Conservation (phyloP, 148 eudicot genomes). For the Cornus suecica region DNA sequence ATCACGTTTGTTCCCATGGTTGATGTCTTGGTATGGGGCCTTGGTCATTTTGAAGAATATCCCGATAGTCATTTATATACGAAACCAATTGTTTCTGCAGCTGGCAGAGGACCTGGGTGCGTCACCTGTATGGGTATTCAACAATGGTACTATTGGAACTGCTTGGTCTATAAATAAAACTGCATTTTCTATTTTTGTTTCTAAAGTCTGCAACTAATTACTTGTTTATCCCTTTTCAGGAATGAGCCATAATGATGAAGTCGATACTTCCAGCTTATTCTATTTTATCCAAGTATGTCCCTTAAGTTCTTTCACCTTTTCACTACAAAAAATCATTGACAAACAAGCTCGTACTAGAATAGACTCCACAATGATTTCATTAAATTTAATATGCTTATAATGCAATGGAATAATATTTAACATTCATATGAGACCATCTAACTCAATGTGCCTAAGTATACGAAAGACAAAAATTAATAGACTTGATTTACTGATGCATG, state of each 20-base stretch:
- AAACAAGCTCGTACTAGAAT: neutral
- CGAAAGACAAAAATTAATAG: neutral
- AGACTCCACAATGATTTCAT: neutral
- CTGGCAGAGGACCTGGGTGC: conserved; percentile 93
- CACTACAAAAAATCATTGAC: neutral
- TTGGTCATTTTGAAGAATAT: neutral
- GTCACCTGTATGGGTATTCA: conserved; percentile 86
- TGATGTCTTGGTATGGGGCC: neutral
- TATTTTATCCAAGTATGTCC: conserved; percentile 74
- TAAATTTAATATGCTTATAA: neutral
- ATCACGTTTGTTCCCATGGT: conserved; percentile 1
- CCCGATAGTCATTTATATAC: neutral
- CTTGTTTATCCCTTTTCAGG: conserved; percentile 32
- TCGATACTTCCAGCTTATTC: conserved; percentile 45
- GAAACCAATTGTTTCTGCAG: conserved; percentile 34
- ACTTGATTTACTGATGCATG: neutral
- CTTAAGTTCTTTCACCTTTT: neutral
- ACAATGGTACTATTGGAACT: conserved; percentile 53
- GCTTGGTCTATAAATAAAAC: neutral
- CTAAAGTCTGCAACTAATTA: neutral
- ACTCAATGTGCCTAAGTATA: neutral
- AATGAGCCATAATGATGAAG: conserved; percentile 59
- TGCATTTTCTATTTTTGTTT: neutral
- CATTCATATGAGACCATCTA: neutral
- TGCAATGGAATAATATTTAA: neutral